Base-by-base conservation (phyloP, 371 early-diverging fungal species). In the Mortierella sp. region DNA sequence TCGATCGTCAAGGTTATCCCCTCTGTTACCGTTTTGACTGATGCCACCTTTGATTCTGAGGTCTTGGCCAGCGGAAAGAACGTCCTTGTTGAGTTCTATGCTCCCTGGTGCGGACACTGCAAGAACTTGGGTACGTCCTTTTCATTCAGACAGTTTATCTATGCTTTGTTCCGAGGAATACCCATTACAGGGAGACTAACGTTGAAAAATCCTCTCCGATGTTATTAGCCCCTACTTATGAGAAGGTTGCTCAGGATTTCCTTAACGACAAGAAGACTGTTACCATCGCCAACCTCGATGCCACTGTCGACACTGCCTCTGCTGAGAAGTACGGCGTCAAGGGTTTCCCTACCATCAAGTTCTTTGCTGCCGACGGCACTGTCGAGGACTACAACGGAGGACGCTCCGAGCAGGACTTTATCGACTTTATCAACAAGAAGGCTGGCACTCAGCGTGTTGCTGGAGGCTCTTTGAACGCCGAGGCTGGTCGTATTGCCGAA, bases 21-120 rank as follows among this genome's bases (percentile, higher is more conserved):
- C 21, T 65, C 75, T 16, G 88, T 88, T 49, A 76, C 74, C 43
- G 79, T 77, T 41, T 74, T 89, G 55, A 88, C 80, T 32, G 83
- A 86, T 75, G 51, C 81, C n/a, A 74, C 72, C 18, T 89, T 89
- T 80, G 81, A 84, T 29, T 65, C 77, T 27, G 84, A 88, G 74
- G 88, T 87, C 46, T 55, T 88, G 60, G 73, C 86, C 71, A 84
- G 88, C 43, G 83, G 80, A 63, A 88, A 87, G 81, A 79, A 75
- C 72, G 88, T 77, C 27, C 93, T 97, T 75, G 89, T 97, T 78
- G 94, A 96, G 88, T 96, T 95, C 86, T 96, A 93, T 89, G 95
- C 97, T 38, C 97, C 98, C 4, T 97, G 97, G 96, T 98, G 98
- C 86, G 90, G 92, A 46, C 96, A 97, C 88, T 98, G 99, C 89